Conservation (phyloP, 176 grass and related monocot species). For the Urochloa ruziziensis region DNA sequence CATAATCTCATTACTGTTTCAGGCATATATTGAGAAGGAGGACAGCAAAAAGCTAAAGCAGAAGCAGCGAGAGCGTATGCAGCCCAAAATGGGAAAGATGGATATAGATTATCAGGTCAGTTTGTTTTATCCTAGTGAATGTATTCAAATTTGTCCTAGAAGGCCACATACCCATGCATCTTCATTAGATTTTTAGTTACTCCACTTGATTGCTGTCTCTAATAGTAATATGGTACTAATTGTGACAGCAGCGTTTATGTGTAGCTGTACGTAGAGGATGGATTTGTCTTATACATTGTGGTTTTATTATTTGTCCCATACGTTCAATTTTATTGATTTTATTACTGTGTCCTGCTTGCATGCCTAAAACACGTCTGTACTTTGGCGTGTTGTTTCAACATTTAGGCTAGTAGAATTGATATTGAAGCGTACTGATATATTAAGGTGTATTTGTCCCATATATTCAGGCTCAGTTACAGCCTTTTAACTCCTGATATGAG, state of each 20-base stretch:
- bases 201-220: neutral
- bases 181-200: too few species aligned
- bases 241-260: neutral
- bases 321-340: neutral
- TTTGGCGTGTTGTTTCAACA: neutral
- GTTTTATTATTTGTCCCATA: neutral
- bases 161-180: too few species aligned
- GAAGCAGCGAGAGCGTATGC: conserved; percentile 91
- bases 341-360: neutral
- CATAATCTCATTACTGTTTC: neutral
- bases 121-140: neutral
- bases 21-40: conserved; percentile 98
- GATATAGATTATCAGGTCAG: conserved; percentile 97
- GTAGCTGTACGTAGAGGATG: neutral
- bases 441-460: neutral
- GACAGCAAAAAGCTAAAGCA: conserved; percentile 96
- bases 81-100: conserved; percentile 99
- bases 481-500: neutral
- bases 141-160: neutral
- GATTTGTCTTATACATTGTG: neutral
- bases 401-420: neutral
- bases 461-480: neutral
- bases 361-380: neutral
- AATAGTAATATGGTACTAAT: neutral
- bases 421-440: neutral